Evolutionary conservation across 805 yeast species (phyloP), one percentile per base, ranked within the genome.

Genomic region (Barnettozyma sucrosica): DNA sequence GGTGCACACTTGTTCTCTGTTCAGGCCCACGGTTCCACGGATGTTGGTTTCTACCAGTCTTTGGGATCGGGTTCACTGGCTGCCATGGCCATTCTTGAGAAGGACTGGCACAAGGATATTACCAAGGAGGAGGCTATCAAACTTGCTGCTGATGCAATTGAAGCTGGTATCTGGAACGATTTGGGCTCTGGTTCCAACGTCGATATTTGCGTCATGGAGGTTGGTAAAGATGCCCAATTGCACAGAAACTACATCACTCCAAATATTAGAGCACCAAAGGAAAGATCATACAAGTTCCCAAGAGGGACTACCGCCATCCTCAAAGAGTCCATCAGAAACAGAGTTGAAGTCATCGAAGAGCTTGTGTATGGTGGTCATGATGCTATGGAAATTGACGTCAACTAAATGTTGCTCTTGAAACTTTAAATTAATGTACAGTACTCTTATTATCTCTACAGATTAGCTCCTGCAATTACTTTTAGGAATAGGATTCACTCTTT

Each of bases 141-240:
- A 57, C 74, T 93, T 46, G 92, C 96, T 52, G 74, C 96, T 3
- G 89, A 87, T 56, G 98, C 98, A 23, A 93, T 93, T 62, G 87
- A 88, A 69, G 89, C 96, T 16, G 99, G 99, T 78, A 92, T 93
- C 61, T 93, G 97, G 96, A 93, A 93, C 68, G 99, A 93, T 75
- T 78, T 92, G 63, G 99, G 99, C 43, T 92, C 98, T 1, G 99
- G 99, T 65, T 93, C 99, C 25, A 93, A 93, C 63, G 98, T 93
- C 33, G 99, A 93, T 66, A 73, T 93, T 53, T 93, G 98, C 73
- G 98, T 93, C 16, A 89, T 93, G 95, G 97, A 92, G 69, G 71
- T 78, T 37, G 96, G 93, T 52, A 81, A 87, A 64, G 95, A 88
- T 66, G 96, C 98, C 9, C 80, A 76, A 52, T 75, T 92, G 47